Evolutionary conservation across 768 basidiomycete genomes (phyloP), one percentile per base, ranked within the genome.

Genomic region (Dioszegia aurantiaca): DNA sequence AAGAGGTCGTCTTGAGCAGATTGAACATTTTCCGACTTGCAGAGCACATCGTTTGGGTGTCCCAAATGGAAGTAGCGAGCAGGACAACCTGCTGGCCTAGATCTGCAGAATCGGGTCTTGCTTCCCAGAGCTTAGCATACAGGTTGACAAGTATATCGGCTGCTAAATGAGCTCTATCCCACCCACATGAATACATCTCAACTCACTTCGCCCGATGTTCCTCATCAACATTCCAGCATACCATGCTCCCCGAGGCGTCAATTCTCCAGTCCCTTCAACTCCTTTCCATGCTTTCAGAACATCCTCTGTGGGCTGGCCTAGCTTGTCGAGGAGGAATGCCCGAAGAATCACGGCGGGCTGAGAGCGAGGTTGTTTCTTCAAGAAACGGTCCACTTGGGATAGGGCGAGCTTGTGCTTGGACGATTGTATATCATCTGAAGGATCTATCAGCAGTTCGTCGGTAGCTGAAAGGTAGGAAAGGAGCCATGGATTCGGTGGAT

Each of bases 361-460:
- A 12, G 71, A 73, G 48, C 59, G 58, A 10, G 68, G 66, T 26
- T 56, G 47, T 61, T 73, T 73, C 63, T 70, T 73, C 5, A 70
- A 61, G 33, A 57, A 57, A 37, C 63, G 57, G 23, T 41, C 46
- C 14, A 70, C 40, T 3, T 59, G 44, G 5, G 69, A 53, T 24
- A 56, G 31, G n/a, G 68, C 71, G 2, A 45, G 44, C 23, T 67
- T 61, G 36, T 59, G 49, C 6, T 59, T 55, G 21, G 51, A 44
- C 2, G 43, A 30, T 4, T 55, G 51, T 26, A 70, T 55, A 36
- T 73, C 71, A 31, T 72, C 70, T 72, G 56, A 12, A n/a, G 28
- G 41, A n/a, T n/a, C 14, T 23, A 28, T 47, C 17, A 53, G 40
- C 33, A 24, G 45, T 10, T 19, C 8, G 23, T 30, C n/a, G 11